These are phyloP conservation scores for Hypoxylon sp. DNA, from an alignment of 2,329 filamentous ascomycete genomes.

Conservation along the genomic window DNA sequence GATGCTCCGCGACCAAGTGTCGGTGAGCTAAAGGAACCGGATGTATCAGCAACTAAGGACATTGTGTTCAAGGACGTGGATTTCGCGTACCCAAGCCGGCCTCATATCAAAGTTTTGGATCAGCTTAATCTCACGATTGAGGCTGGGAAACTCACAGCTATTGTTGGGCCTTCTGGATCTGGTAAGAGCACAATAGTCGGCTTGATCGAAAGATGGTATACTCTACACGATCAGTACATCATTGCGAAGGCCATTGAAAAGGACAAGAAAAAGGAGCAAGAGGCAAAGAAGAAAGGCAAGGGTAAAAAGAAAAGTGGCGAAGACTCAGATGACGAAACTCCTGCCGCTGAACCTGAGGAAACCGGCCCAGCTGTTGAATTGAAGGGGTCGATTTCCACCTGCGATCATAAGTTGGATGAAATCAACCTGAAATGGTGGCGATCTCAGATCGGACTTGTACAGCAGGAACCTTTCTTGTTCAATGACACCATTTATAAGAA, in stretches of 20 bases:
- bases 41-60: constrained; percentile 66
- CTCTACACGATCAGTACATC: constrained; percentile 68
- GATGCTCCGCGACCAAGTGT: constrained; percentile 62
- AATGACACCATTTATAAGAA: constrained; percentile 76
- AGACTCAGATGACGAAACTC: constrained; percentile 51
- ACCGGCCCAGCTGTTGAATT: constrained; percentile 63
- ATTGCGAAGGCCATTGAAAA: constrained; percentile 66
- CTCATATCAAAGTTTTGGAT: constrained; percentile 75
- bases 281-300: constrained; percentile 57
- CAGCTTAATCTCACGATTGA: constrained; percentile 71
- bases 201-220: constrained; percentile 80
- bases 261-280: constrained; percentile 61
- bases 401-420: constrained; percentile 67
- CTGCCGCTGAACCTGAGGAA: constrained; percentile 51
- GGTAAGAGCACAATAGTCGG: constrained; percentile 83
- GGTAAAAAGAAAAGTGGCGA: constrained; percentile 52
- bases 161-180: constrained; percentile 80
- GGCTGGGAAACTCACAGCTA: constrained; percentile 78
- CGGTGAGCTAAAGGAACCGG: constrained; percentile 62
- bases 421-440: constrained; percentile 76
- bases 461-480: constrained; percentile 78
- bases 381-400: constrained; percentile 68
- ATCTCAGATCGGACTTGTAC: constrained; percentile 74
- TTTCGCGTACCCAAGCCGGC: constrained; percentile 81
- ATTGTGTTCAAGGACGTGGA: constrained; percentile 75